Evolutionary conservation across 495 filamentous ascomycete species (phyloP).

Genomic region (Xylaria palmicola): DNA sequence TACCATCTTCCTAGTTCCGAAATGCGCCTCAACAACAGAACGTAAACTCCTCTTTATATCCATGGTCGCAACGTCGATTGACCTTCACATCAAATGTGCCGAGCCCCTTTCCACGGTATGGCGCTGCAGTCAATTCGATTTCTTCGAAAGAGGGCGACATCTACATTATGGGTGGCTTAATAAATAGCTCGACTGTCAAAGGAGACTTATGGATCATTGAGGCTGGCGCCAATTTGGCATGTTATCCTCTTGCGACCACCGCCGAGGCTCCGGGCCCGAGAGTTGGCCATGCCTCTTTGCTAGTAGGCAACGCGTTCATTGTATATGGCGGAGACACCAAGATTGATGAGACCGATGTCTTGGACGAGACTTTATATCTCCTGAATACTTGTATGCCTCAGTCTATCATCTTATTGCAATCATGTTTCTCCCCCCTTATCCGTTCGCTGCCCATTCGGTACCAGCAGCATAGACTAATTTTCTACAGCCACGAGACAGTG

Average conservation of each 20-base stretch:
- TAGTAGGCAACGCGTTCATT: slow-evolving; percentile 98
- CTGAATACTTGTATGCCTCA: slow-evolving; percentile 86
- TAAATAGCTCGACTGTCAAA: slow-evolving; percentile 91
- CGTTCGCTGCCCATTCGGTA: neutral
- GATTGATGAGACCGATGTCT: slow-evolving; percentile 81
- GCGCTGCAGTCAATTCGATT: slow-evolving; percentile 88
- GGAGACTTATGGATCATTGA: slow-evolving; percentile 99
- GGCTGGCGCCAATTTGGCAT: slow-evolving; percentile 80
- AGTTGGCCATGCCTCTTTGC: slow-evolving; percentile 90
- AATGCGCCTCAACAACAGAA: slow-evolving; percentile 41
- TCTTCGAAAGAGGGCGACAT: slow-evolving; percentile 96
- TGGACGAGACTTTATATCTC: slow-evolving; percentile 95
- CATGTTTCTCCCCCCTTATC: neutral
- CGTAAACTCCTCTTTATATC: slow-evolving; percentile 70
- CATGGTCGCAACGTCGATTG: slow-evolving; percentile 89
- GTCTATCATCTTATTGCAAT: neutral
- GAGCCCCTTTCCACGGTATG: slow-evolving; percentile 94
- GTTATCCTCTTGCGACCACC: slow-evolving; percentile 87
- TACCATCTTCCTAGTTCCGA: slow-evolving; percentile 40
- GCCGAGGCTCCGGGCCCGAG: slow-evolving; percentile 92
- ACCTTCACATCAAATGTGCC: slow-evolving; percentile 80
- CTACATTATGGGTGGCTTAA: slow-evolving; percentile 95
- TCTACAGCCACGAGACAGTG: slow-evolving; percentile 90
- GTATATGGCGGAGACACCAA: slow-evolving; percentile 99
- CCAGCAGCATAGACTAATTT: slow-evolving; percentile 21